Base-by-base conservation (phyloP, 371 early-diverging fungal species). In the Rhizopus delemar region DNA sequence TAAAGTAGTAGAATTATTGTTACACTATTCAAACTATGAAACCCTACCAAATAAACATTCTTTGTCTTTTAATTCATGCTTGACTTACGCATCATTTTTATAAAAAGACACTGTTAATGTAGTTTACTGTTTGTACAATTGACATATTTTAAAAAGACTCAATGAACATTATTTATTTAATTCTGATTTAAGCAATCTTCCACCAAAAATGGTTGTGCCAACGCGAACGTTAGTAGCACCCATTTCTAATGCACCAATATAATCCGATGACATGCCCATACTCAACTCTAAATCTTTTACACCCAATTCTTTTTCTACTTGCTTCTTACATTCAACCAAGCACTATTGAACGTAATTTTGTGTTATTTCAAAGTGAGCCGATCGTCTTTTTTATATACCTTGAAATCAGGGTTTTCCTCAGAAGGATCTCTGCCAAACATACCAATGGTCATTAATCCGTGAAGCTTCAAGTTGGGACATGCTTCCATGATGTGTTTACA, bases 221-320 rank as follows among this genome's bases (percentile, higher is more conserved):
- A 96, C 92, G 5, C 98, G 88, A 22, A 97, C 89, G 66, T 90
- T 96, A 45, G 94, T 93, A 8, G 94, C 87, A 22, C 97, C 98
- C 7, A 86, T 78, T 38, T 80, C 71, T 48, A 96, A 79, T 6
- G 97, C 97, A 36, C 83, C 77, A 60, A 83, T 81, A 79, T 87
- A 97, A 74, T 97, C 97, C 56, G 84, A 90, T n/a, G 95, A 94
- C 98, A 97, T 97, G 36, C 98, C 98, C 94, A 97, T 96, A 69
- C 94, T 94, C 51, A 93, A 81, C 69, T 92, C 94, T 51, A 96
- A 74, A 32, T 57, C 38, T 13, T 16, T 45, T 16, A 46, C 63
- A 46, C 64, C 56, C 46, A 83, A 31, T 32, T 60, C 62, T 38
- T 73, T 43, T 50, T 69, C 60, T 31, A 67, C 68, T 15, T 62